Base-by-base conservation (phyloP, 1,139 yeast species). In the Sugiyamaella paludigena region DNA sequence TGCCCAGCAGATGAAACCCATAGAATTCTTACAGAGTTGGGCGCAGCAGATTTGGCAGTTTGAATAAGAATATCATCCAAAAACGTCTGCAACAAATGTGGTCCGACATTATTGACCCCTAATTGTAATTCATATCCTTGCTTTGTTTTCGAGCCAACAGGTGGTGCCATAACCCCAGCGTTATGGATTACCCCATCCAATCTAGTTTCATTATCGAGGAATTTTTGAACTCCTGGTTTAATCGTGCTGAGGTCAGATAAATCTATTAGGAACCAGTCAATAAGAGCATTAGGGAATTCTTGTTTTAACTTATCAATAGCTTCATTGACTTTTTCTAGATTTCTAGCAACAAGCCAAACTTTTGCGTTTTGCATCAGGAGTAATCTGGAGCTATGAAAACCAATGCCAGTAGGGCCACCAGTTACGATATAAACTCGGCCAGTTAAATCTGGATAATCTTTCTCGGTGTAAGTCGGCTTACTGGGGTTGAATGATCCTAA, bases 51-150 rank as follows among this genome's bases (percentile, higher is more conserved):
- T 19, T 49, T 37, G 15, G 74, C 67, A 3, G 74, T 63, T 32
- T 62, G 62, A 28, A 71, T 56, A 35, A 79, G 60, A 4, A 73
- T 48, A 8, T 77, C 77, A 44, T 74, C 76, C 11, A 79, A 62
- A 37, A 71, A 66, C 48, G 72, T 69, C 56, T 78, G 77, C 26
- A 80, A 60, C 44, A 79, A 60, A 53, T 73, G 78, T 24, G 79
- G 78, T 2, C 79, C 84, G 47, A 79, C 52, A 10, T 66, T 75
- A 56, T 80, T 80, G 30, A 76, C 71, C 8, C 81, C 83, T 45
- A 77, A 66, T 58, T 76, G 79, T 36, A 68, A 58, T 49, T 79
- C 83, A 52, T 67, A 70, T 9, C 78, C 80, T 59, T 77, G 81
- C 15, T 56, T 60, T 1, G 80, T 70, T 4, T 69, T 71, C 2